Evolutionary conservation across 805 yeast genomes (phyloP).

Genomic region (Myxozyma nipponensis): DNA sequence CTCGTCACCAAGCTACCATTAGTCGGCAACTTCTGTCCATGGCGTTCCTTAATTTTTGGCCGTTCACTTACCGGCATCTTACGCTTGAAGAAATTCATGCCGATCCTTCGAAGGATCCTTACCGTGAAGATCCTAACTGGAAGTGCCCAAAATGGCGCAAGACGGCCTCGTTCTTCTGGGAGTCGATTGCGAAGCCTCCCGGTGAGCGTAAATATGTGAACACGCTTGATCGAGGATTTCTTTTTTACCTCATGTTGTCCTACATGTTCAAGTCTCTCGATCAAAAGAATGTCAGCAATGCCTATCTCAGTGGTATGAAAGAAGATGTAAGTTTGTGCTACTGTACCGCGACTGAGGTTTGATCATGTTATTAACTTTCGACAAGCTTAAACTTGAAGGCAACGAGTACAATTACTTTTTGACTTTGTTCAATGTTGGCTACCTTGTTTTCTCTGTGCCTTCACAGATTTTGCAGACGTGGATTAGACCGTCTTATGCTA

Average conservation of each 20-base stretch:
- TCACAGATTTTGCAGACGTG: conserved; percentile 33
- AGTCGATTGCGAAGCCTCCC: conserved; percentile 25
- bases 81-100: conserved; percentile 20
- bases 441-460: conserved; percentile 39
- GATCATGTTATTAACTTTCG: too few relatives aligned
- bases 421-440: conserved; percentile 44
- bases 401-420: conserved; percentile 48
- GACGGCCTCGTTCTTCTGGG: conserved; percentile 21
- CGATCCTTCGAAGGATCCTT: conserved; percentile 24
- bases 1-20: too few relatives aligned
- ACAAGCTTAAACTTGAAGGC: conserved; percentile 32
- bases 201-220: conserved; percentile 36
- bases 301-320: conserved; percentile 64
- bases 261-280: conserved; percentile 54
- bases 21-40: too few relatives aligned
- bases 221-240: conserved; percentile 37
- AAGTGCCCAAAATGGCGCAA: conserved; percentile 11
- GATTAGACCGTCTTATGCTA: conserved; percentile 27
- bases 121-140: conserved; percentile 26
- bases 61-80: neutral
- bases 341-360: too few relatives aligned
- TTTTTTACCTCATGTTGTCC: conserved; percentile 37
- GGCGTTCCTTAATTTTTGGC: neutral
- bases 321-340: conserved; percentile 48
- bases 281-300: conserved; percentile 56